A percentile compares a stretch with the other conserved stretches of the same genome.
Evolutionary conservation across 2,329 filamentous ascomycete species (phyloP).

Genomic region (Diaporthe velutina): DNA sequence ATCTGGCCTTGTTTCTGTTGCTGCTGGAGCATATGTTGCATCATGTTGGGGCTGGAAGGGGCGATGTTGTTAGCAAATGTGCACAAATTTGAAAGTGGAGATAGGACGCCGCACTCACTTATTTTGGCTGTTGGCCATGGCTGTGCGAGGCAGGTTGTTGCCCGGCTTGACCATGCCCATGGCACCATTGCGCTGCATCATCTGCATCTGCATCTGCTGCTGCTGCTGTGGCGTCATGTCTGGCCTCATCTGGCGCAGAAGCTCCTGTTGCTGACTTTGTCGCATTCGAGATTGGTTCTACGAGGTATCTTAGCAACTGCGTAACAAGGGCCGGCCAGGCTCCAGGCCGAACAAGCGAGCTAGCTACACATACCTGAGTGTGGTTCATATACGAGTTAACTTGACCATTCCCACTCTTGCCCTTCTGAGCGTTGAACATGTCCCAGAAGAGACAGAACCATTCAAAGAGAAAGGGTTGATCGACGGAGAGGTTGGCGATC

Average conservation of each 20-base stretch:
- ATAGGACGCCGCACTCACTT: conserved; percentile 64
- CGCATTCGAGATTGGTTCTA: conserved; percentile 78
- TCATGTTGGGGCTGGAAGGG: conserved; percentile 70
- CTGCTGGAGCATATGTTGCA: conserved; percentile 75
- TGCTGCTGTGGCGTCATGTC: conserved; percentile 69
- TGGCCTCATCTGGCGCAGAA: conserved; percentile 79
- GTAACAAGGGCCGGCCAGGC: conserved; percentile 41
- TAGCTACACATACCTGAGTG: conserved; percentile 76
- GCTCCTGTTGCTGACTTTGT: conserved; percentile 81
- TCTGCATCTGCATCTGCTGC: conserved; percentile 75
- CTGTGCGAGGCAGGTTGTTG: conserved; percentile 78
- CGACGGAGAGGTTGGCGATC: conserved; percentile 73
- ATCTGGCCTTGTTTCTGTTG: conserved; percentile 79
- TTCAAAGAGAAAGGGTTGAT: conserved; percentile 91
- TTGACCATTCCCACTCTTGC: conserved; percentile 71
- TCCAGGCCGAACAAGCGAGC: conserved; percentile 17
- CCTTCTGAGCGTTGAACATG: conserved; percentile 87
- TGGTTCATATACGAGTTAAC: conserved; percentile 84
- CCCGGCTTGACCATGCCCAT: conserved; percentile 70
- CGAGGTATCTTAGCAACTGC: conserved; percentile 40
- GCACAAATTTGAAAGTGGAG: neutral
- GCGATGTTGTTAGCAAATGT: conserved; percentile 19
- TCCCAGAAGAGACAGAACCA: conserved; percentile 99
- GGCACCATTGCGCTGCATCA: conserved; percentile 70
- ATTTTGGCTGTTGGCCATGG: conserved; percentile 83